Evolutionary conservation across 2,329 filamentous ascomycete species (phyloP).

Genomic region (Escovopsis sp.): DNA sequence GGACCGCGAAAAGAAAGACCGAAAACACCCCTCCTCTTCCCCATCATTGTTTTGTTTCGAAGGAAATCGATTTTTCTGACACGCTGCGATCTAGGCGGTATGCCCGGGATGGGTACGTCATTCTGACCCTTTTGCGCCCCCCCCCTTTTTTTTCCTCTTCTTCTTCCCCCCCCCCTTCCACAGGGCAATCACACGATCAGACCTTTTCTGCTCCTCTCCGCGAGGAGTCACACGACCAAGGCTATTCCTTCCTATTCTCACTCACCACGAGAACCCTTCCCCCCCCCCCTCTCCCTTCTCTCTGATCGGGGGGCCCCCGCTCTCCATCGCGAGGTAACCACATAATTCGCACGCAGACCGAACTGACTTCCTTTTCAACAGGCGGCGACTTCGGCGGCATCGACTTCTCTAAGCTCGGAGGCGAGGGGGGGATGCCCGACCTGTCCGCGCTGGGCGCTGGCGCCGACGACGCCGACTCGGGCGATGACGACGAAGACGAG

Average conservation of each 20-base stretch:
- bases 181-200: no score
- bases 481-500: constrained; percentile 43
- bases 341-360: neutral
- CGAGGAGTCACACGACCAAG: no score
- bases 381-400: constrained; percentile 67
- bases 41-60: no score
- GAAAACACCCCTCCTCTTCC: neutral
- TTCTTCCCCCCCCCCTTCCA: no score
- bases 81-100: constrained; percentile 26
- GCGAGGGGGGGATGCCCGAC: constrained; percentile 22
- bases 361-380: constrained; percentile 2
- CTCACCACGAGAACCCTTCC: no score
- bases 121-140: neutral
- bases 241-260: no score
- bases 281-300: neutral
- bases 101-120: constrained; percentile 39
- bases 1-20: neutral
- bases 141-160: neutral
- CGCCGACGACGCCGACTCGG: constrained; percentile 37
- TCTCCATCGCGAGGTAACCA: neutral
- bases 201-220: no score
- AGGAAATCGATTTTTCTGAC: neutral
- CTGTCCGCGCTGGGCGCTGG: constrained; percentile 28
- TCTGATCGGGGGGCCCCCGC: neutral
- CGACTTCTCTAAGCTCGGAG: constrained; percentile 84